A percentile compares a stretch with the other conserved stretches of the same genome.
phyloP scores from a whole-genome alignment of 2,329 filamentous ascomycete species.

The Penicillium psychrosexuale region DNA sequence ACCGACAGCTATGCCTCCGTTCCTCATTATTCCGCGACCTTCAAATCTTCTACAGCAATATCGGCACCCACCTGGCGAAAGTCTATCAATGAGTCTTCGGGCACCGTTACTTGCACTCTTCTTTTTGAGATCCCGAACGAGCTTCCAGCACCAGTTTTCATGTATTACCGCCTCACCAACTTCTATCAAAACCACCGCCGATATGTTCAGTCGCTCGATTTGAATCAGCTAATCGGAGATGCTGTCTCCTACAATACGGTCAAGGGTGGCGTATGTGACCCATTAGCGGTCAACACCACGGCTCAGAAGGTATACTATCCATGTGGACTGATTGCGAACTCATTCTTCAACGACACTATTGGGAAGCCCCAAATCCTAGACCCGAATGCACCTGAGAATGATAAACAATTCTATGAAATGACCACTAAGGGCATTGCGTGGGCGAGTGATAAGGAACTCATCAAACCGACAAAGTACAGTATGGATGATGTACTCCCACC shows the following conservation, averaged over 20 bases:
- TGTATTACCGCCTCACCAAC: constrained; percentile 95
- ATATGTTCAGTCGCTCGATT: constrained; percentile 87
- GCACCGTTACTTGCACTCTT: constrained; percentile 63
- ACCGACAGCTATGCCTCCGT: constrained; percentile 30
- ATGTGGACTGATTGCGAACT: constrained; percentile 94
- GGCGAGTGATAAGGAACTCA: constrained; percentile 76
- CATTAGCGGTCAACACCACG: constrained; percentile 57
- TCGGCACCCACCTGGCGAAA: constrained; percentile 29
- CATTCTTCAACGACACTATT: constrained; percentile 93
- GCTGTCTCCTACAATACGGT: constrained; percentile 61
- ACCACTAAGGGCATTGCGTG: constrained; percentile 77
- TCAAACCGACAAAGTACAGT: constrained; percentile 66
- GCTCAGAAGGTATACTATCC: constrained; percentile 78
- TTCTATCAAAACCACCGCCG: constrained; percentile 99
- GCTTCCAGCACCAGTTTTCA: constrained; percentile 75
- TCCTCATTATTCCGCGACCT: constrained; percentile 58
- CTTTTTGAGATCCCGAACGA: constrained; percentile 75
- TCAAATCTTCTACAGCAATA: constrained; percentile 56
- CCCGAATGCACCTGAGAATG: constrained; percentile 31
- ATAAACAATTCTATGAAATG: constrained; percentile 67
- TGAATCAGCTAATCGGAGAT: constrained; percentile 75
- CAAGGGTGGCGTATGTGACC: constrained; percentile 67
- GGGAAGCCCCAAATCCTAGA: constrained; percentile 55
- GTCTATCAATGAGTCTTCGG: constrained; percentile 26
- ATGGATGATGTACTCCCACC: constrained; percentile 69